Conservation (phyloP, 164 flowering plant genomes). For the Kingdonia uniflora region DNA sequence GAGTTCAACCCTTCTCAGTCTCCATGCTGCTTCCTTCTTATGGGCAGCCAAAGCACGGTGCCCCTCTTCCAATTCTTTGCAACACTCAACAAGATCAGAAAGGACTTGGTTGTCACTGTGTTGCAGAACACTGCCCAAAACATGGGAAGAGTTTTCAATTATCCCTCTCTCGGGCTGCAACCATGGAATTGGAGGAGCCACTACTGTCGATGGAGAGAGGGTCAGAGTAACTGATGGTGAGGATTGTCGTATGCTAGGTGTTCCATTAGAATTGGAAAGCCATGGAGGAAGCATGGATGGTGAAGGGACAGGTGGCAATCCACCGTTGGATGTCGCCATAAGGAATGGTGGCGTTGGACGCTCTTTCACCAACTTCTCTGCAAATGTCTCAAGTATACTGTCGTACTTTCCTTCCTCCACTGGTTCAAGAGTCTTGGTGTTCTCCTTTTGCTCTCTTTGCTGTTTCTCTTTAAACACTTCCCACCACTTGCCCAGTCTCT, state of each 20-base stretch:
- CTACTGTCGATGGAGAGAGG: slow-evolving; percentile 64
- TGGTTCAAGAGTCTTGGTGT: slow-evolving; percentile 29
- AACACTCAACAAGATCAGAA: slow-evolving; percentile 61
- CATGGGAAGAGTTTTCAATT: slow-evolving; percentile 22
- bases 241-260: slow-evolving; percentile 32
- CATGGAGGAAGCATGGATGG: slow-evolving; percentile 63
- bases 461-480: slow-evolving; percentile 91
- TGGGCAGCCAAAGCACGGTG: slow-evolving; percentile 72
- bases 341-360: slow-evolving; percentile 27
- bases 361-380: slow-evolving; percentile 78
- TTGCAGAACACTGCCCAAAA: slow-evolving; percentile 20
- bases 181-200: slow-evolving; percentile 44
- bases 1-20: slow-evolving; percentile 70
- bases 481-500: slow-evolving; percentile 97
- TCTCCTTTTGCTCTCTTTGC: slow-evolving; percentile 51
- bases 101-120: slow-evolving; percentile 29
- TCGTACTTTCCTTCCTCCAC: slow-evolving; percentile 68
- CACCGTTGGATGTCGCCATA: slow-evolving; percentile 70
- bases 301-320: slow-evolving; percentile 35
- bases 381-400: slow-evolving; percentile 71
- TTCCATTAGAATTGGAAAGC: slow-evolving; percentile 47
- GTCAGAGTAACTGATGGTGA: slow-evolving; percentile 77
- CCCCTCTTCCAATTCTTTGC: slow-evolving; percentile 79
- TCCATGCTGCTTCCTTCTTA: slow-evolving; percentile 92
- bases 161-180: slow-evolving; percentile 36